Evolutionary conservation across 441 rosid genomes (phyloP), one percentile per base, ranked within the genome.

Genomic region (Theobroma grandiflorum): DNA sequence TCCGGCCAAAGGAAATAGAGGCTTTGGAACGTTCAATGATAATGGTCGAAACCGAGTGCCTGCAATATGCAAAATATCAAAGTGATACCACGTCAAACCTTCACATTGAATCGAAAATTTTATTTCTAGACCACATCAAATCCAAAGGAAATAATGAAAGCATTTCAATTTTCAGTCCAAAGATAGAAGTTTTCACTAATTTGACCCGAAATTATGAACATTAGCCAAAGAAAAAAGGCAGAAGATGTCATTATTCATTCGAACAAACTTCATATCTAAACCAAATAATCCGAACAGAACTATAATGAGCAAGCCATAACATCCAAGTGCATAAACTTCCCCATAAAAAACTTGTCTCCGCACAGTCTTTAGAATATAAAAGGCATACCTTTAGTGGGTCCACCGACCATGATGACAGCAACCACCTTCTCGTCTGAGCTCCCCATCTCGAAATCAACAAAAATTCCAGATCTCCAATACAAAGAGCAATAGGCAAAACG

Each of bases 331-430:
- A 37, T 68, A 72, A 61, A 64, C 20, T 58, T 16, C 16, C 37
- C 35, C 42, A 40, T 53, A 59, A 67, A 26, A 80, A 74, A 45
- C 52, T 42, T 50, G 47, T 70, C 35, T 37, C 15, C 2, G 33
- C 26, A 31, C 11, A 50, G 37, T 73, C 10, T 38, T 14, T 11
- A 65, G 18, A 8, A 70, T 26, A n/a, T 9, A 45, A 63, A 22
- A 43, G 40, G 57, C 75, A 58, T 84, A 91, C 96, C 96, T 92
- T 92, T 92, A 74, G 96, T 92, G 52, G 96, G 96, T 52, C 96
- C 96, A 75, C 96, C 96, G 63, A 92, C 96, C 96, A 92, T 88
- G 88, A 92, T 92, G 83, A 92, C 93, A 80, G 96, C 96, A 70
- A 89, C 89, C 55, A 89, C 93, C 82, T 86, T 92, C 87, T 90